Base-by-base conservation (phyloP, 2,329 filamentous ascomycete species). In the Neocucurbitaria cava region DNA sequence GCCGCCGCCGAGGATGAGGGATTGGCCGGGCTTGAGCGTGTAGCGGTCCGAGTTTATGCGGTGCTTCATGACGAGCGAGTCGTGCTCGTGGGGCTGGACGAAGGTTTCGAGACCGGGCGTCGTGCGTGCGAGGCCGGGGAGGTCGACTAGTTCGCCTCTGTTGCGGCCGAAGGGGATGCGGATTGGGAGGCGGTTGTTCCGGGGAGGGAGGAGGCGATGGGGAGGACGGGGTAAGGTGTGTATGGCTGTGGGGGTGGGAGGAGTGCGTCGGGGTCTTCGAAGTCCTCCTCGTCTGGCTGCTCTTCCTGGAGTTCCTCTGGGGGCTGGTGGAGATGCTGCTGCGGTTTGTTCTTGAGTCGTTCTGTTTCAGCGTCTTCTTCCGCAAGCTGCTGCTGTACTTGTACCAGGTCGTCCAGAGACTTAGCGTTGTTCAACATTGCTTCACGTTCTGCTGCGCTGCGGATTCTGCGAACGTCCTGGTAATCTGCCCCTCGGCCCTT, bases 171-270 rank as follows among this genome's bases (percentile, higher is more conserved):
- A 99, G 0, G 92, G 92, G 17, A 98, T 87, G 24, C 95, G 89
- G 64, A 99, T 98, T 0, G 95, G 95, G 92, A 96, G 1, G 93
- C 95, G 1, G 95, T 99, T 0, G 95, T 99, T 9, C 96, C 95
- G 0, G 95, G 91, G 2, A 97, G 82, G 4, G 90, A 85, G 0
- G 92, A 96, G 1, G 96, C 89, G 10, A 96, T 78, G 1, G 94
- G 94, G 84, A 98, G 93, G 15, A 86, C 80, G 5, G 94, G 94
- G 66, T 88, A 98, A 46, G 88, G 83, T 2, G 85, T 87, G 67
- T 92, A 91, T 3, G 81, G 79, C 56, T 88, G 91, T 0, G 86
- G 81, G 2, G 93, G 92, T 0, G 94, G 94, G 0, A 98, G 83
- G 28, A 96, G 83, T 1, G 72, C 65, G 38, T 75, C 67, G 1